A percentile compares a stretch with the other conserved stretches of the same genome.
Evolutionary conservation across 2,329 filamentous ascomycete species (phyloP).

Genomic region (Aspergillaceae sp.): DNA sequence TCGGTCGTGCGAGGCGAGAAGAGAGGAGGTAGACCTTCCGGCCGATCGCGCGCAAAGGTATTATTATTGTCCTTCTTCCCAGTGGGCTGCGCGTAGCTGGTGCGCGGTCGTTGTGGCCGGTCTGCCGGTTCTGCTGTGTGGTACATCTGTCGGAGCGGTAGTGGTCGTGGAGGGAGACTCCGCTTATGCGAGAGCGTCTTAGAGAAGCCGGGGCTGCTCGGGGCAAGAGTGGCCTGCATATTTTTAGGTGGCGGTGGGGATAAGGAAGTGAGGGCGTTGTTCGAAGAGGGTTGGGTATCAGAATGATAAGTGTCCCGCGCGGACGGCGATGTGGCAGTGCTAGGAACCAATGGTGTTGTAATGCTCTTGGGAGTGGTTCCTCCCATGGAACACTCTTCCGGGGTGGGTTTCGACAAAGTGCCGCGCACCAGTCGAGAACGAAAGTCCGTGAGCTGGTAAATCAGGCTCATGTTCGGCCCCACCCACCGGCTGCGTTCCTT

Average conservation of each 20-base stretch:
- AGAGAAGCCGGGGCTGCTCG: conserved; percentile 15
- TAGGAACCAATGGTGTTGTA: neutral
- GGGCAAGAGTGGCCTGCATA: conserved; percentile 16
- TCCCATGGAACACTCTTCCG: conserved; percentile 28
- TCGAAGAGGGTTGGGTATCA: conserved; percentile 16
- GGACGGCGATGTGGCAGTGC: conserved; percentile 6
- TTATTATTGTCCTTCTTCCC: conserved; percentile 13
- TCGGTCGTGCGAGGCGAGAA: conserved; percentile 39
- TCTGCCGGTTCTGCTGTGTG: conserved; percentile 11
- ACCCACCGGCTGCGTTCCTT: conserved; percentile 60
- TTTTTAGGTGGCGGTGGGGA: conserved; percentile 20
- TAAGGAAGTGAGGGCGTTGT: conserved; percentile 13
- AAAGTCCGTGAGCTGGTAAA: conserved; percentile 60
- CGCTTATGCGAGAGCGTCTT: conserved; percentile 23
- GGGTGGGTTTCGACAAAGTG: conserved; percentile 21
- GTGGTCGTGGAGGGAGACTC: conserved; percentile 27
- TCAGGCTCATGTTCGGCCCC: conserved; percentile 60
- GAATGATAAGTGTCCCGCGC: conserved; percentile 9
- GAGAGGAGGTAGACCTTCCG: conserved; percentile 26
- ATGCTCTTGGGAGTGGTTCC: conserved; percentile 21
- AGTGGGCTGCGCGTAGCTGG: conserved; percentile 18
- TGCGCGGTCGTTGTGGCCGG: conserved; percentile 11
- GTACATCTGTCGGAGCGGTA: conserved; percentile 32
- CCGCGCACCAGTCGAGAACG: conserved; percentile 34
- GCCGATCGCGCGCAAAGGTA: conserved; percentile 30